Evolutionary conservation across 129 eudicot genomes (phyloP).

Genomic region (Artemisia annua): DNA sequence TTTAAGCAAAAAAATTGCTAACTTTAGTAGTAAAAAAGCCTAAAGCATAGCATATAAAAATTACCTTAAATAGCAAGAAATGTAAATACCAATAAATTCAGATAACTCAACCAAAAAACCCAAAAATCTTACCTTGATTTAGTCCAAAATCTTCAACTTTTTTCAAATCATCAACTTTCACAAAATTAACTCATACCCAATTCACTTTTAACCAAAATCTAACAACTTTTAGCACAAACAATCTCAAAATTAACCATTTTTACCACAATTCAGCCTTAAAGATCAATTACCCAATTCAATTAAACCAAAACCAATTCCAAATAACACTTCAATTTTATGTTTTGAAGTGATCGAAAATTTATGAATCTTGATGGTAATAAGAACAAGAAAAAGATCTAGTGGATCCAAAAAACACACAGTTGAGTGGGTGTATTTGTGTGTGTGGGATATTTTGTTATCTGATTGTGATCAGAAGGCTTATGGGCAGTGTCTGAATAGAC

Average conservation of each 20-base stretch:
- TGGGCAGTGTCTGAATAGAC: conserved; percentile 40
- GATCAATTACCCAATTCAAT: conserved; percentile 20
- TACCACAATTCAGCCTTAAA: neutral
- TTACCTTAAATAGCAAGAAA: conserved; percentile 29
- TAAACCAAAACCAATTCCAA: conserved; percentile 16
- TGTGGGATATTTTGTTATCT: conserved; percentile 30
- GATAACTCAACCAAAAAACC: conserved; percentile 1
- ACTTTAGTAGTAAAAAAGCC: conserved; percentile 11
- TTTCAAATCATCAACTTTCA: neutral
- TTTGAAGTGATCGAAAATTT: conserved; percentile 19
- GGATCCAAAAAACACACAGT: conserved; percentile 30
- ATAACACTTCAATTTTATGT: conserved; percentile 12
- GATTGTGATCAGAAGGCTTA: conserved; percentile 35
- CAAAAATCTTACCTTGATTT: conserved; percentile 37
- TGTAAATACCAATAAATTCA: conserved; percentile 13
- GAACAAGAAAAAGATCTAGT: conserved; percentile 3
- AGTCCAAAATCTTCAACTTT: conserved; percentile 20
- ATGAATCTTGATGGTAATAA: neutral
- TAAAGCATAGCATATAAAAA: conserved; percentile 2
- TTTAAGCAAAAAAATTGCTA: conserved; percentile 18
- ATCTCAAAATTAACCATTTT: conserved; percentile 21
- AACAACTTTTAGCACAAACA: neutral
- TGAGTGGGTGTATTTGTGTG: neutral
- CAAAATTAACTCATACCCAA: conserved; percentile 24
- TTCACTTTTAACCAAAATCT: conserved; percentile 18